phyloP scores from a whole-genome alignment of 2,329 filamentous ascomycete species.

The Chaetomium sp. region DNA sequence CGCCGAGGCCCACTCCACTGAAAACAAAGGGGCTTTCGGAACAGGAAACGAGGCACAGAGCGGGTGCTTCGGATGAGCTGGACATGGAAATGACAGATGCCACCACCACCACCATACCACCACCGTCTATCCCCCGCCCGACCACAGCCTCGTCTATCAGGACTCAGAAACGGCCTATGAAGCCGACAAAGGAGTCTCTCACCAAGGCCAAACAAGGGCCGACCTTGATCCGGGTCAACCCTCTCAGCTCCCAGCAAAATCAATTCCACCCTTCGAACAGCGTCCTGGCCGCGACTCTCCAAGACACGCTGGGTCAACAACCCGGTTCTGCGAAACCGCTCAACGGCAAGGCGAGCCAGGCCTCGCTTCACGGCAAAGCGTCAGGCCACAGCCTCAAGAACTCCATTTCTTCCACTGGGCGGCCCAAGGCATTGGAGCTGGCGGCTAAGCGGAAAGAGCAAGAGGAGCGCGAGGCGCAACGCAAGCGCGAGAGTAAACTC shows the following conservation, averaged over 20 bases:
- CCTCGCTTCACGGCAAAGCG: slow-evolving; percentile 61
- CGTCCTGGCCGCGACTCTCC: slow-evolving; percentile 58
- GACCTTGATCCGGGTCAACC: slow-evolving; percentile 72
- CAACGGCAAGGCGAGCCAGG: slow-evolving; percentile 68
- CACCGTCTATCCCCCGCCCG: slow-evolving; percentile 60
- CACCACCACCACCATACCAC: slow-evolving; percentile 57
- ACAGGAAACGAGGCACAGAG: slow-evolving; percentile 40
- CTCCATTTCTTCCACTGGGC: slow-evolving; percentile 62
- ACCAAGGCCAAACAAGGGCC: slow-evolving; percentile 66
- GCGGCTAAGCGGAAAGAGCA: slow-evolving; percentile 82
- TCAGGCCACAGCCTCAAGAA: slow-evolving; percentile 65
- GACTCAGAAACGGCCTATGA: slow-evolving; percentile 61
- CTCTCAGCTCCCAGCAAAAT: slow-evolving; percentile 59
- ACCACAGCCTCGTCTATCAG: slow-evolving; percentile 50
- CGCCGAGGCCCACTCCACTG: slow-evolving; percentile 55
- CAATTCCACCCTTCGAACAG: slow-evolving; percentile 63
- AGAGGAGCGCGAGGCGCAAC: slow-evolving; percentile 77
- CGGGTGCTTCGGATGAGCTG: slow-evolving; percentile 41
- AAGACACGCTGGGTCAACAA: slow-evolving; percentile 53
- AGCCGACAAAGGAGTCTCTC: slow-evolving; percentile 61
- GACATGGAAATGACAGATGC: slow-evolving; percentile 62
- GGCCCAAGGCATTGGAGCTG: slow-evolving; percentile 71
- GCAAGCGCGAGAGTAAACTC: slow-evolving; percentile 78
- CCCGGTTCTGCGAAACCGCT: slow-evolving; percentile 45
- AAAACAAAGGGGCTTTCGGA: slow-evolving; percentile 46